A percentile compares a stretch with the other conserved stretches of the same genome.
phyloP scores from a whole-genome alignment of 441 rosid genomes.

The Pelargonium cotyledonis region DNA sequence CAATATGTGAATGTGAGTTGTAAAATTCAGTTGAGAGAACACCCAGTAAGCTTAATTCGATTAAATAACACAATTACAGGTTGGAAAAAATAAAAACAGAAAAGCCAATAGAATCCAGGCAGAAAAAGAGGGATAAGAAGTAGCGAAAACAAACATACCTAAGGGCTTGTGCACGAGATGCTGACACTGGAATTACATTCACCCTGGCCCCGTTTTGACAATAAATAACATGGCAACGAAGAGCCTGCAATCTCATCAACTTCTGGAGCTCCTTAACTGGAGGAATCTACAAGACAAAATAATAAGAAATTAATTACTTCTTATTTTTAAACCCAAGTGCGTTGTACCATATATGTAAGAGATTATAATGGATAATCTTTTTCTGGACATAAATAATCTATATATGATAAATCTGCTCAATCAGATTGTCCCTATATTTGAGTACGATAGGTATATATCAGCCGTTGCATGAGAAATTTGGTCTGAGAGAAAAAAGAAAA shows the following conservation, averaged over 20 bases:
- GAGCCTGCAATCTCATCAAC: slow-evolving; percentile 78
- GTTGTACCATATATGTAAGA: neutral
- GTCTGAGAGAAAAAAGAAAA: neutral
- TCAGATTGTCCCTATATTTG: slow-evolving; percentile 9
- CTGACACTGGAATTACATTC: slow-evolving; percentile 82
- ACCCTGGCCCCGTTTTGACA: slow-evolving; percentile 76
- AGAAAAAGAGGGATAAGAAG: no score
- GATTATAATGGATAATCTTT: no score
- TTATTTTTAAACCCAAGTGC: neutral
- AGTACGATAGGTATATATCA: no score
- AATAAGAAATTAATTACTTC: neutral
- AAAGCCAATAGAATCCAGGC: no score
- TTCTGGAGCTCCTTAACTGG: slow-evolving; percentile 82
- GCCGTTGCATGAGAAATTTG: neutral
- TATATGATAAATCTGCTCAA: slow-evolving; percentile 6
- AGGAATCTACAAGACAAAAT: slow-evolving; percentile 43
- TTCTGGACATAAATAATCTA: neutral
- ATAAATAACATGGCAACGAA: slow-evolving; percentile 78
- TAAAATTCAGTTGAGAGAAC: neutral
- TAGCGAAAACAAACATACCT: slow-evolving; percentile 44
- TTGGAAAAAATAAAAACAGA: neutral
- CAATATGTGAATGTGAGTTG: neutral
- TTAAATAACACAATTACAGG: neutral
- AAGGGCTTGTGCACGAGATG: slow-evolving; percentile 92
- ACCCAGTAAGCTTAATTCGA: neutral